These are phyloP conservation scores for Phytophthora melonis DNA, from an alignment of 352 stramenopile genomes.

Conservation along the genomic window DNA sequence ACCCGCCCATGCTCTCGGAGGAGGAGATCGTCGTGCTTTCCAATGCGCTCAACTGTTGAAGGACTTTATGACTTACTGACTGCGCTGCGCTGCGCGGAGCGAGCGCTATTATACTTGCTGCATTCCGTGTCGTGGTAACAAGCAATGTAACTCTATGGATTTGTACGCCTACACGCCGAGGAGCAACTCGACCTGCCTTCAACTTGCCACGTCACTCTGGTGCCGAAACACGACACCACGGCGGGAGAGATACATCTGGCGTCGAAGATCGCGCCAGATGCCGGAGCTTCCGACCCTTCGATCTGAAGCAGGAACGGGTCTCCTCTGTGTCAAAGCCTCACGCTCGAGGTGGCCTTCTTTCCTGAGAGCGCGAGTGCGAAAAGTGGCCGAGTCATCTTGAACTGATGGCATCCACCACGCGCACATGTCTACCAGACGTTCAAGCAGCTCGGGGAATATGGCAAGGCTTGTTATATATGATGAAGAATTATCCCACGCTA, in stretches of 20 bases:
- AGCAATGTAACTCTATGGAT: conserved; percentile 21
- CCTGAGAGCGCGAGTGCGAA: conserved; percentile 1
- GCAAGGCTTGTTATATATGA: conserved; percentile 25
- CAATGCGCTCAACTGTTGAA: conserved; percentile 28
- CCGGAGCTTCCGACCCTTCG: conserved; percentile 3
- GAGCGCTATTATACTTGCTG: conserved; percentile 3
- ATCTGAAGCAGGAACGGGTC: conserved; percentile 10
- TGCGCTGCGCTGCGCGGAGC: neutral
- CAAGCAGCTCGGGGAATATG: conserved; percentile 12
- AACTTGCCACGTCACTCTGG: conserved; percentile 5
- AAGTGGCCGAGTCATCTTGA: conserved; percentile 1
- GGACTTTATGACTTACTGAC: neutral
- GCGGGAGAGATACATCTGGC: neutral
- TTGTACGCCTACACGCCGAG: conserved; percentile 3
- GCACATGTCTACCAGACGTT: conserved; percentile 12
- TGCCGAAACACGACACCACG: neutral
- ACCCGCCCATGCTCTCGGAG: conserved; percentile 32
- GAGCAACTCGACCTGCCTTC: neutral
- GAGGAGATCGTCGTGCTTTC: conserved; percentile 41
- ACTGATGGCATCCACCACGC: conserved; percentile 22
- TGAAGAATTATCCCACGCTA: conserved; percentile 30
- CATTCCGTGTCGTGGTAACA: conserved; percentile 12
- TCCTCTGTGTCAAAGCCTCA: neutral
- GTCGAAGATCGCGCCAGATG: neutral
- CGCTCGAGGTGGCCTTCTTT: neutral